These are phyloP conservation scores for Pseudognaphalium luteoalbum DNA, from an alignment of 129 eudicot genomes.

Conservation along the genomic window DNA sequence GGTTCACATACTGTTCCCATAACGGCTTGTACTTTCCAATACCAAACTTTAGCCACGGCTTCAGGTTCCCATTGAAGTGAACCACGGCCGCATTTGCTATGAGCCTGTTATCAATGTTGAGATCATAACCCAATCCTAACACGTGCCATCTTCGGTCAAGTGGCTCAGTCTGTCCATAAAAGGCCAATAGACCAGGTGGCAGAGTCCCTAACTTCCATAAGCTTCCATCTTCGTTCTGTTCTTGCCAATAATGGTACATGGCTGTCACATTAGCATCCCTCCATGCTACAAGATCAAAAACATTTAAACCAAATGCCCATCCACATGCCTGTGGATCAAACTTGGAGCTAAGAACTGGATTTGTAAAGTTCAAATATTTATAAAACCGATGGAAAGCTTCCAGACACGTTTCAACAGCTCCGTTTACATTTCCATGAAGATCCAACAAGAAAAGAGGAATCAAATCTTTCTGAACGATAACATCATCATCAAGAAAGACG, in stretches of 20 bases:
- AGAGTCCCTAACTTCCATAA: conserved; percentile 82
- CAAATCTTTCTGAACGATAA: conserved; percentile 77
- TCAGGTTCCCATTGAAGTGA: conserved; percentile 79
- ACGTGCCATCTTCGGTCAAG: conserved; percentile 92
- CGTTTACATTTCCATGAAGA: conserved; percentile 83
- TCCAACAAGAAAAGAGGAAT: conserved; percentile 70
- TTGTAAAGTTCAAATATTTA: conserved; percentile 73
- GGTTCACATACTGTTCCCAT: conserved; percentile 75
- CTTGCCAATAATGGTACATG: conserved; percentile 65
- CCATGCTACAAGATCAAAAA: conserved; percentile 79
- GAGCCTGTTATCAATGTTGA: conserved; percentile 61
- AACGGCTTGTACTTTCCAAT: conserved; percentile 58
- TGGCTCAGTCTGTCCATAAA: conserved; percentile 76
- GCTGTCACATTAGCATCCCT: conserved; percentile 67
- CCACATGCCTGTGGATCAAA: conserved; percentile 92
- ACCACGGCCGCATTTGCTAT: conserved; percentile 74
- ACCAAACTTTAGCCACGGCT: conserved; percentile 79
- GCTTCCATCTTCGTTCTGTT: conserved; percentile 52
- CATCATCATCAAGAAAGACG: conserved; percentile 78
- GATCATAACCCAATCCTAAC: conserved; percentile 72
- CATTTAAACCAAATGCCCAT: conserved; percentile 86
- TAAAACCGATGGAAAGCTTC: conserved; percentile 78
- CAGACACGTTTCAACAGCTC: conserved; percentile 88
- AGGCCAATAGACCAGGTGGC: conserved; percentile 72
- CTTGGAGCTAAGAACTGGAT: conserved; percentile 64